These are phyloP conservation scores for Musa beccarii DNA, from an alignment of 176 grass and related monocot species.

Conservation along the genomic window DNA sequence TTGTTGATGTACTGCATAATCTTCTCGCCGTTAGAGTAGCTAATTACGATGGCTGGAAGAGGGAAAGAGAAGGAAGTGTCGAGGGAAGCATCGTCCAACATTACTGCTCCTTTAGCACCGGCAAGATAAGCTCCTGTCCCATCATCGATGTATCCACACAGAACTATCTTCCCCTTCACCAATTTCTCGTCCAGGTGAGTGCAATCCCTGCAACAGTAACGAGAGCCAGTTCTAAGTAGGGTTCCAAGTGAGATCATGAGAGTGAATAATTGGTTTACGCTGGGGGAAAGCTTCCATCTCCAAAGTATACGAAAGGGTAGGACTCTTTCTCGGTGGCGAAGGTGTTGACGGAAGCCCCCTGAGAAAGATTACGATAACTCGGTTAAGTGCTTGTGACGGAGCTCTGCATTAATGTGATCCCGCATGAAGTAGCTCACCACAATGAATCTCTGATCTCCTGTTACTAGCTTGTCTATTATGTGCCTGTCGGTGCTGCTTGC, in stretches of 20 bases:
- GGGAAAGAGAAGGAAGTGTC: neutral
- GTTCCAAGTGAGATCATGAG: too few relatives aligned
- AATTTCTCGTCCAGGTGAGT: neutral
- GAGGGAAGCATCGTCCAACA: neutral
- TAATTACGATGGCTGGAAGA: neutral
- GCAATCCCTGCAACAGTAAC: neutral
- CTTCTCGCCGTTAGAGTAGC: neutral
- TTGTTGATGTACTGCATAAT: neutral
- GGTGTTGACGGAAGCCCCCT: conserved; percentile 11
- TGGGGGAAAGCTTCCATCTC: neutral
- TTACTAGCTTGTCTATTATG: conserved; percentile 14
- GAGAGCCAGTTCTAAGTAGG: neutral
- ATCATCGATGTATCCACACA: neutral
- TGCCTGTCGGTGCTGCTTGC: conserved; percentile 32
- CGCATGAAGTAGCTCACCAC: conserved; percentile 5
- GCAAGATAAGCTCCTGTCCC: neutral
- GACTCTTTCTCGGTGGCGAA: conserved; percentile 4
- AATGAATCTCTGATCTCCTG: conserved; percentile 19
- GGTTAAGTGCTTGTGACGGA: neutral
- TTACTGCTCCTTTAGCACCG: conserved; percentile 1
- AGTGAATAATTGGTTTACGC: neutral
- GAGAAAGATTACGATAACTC: neutral
- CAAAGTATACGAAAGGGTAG: neutral
- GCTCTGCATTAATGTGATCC: conserved; percentile 6
- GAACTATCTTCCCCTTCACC: conserved; percentile 7